phyloP scores from a whole-genome alignment of 2,329 filamentous ascomycete species.

The Paecilomyces formosus region DNA sequence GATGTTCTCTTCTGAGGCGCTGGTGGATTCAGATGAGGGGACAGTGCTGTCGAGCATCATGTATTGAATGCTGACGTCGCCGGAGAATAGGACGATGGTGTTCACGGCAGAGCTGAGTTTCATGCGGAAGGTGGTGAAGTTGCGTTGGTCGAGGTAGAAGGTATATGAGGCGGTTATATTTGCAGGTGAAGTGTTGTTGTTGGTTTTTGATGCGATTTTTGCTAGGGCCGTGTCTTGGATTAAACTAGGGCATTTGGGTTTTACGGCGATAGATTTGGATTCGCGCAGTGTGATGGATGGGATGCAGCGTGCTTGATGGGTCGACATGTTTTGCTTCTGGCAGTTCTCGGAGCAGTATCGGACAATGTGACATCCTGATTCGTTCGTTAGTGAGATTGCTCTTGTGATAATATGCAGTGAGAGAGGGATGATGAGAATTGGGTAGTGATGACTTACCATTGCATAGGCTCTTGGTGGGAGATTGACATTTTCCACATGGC shows the following conservation, averaged over 20 bases:
- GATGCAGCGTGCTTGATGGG: conserved; percentile 16
- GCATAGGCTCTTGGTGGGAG: conserved; percentile 15
- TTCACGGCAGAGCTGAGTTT: conserved; percentile 19
- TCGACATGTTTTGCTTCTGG: conserved; percentile 9
- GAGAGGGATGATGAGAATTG: neutral
- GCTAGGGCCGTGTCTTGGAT: conserved; percentile 18
- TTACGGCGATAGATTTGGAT: conserved; percentile 22
- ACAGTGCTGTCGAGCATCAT: conserved; percentile 11
- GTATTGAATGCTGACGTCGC: conserved; percentile 19
- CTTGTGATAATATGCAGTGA: neutral
- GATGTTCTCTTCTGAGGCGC: neutral
- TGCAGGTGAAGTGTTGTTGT: conserved; percentile 6
- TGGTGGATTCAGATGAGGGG: neutral
- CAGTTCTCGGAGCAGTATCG: conserved; percentile 21
- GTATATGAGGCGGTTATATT: conserved; percentile 18
- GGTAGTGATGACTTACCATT: conserved; percentile 13
- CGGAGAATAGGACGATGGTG: conserved; percentile 21
- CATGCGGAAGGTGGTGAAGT: conserved; percentile 26
- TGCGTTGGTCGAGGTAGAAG: conserved; percentile 22
- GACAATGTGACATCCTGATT: conserved; percentile 19
- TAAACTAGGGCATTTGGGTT: conserved; percentile 15
- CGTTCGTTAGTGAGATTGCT: conserved; percentile 1
- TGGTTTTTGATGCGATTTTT: conserved; percentile 14
- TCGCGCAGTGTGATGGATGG: conserved; percentile 22
- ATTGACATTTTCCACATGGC: conserved; percentile 14